A percentile compares a stretch with the other conserved stretches of the same genome.
phyloP scores from a whole-genome alignment of 2,329 filamentous ascomycete genomes.

The Emmonsia crescens region DNA sequence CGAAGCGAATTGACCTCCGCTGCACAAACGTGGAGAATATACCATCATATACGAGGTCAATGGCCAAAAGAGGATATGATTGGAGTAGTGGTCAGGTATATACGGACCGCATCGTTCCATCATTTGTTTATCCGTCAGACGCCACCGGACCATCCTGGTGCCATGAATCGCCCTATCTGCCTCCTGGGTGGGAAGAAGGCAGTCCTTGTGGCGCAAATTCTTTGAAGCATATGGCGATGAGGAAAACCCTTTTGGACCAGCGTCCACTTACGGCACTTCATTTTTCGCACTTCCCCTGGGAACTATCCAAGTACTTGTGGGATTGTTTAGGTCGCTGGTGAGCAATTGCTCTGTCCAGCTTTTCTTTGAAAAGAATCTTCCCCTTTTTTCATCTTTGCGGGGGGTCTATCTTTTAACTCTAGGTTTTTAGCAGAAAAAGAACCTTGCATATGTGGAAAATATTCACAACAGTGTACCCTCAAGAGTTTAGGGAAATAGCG shows the following conservation, averaged over 20 bases:
- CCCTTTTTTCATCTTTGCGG: background rate
- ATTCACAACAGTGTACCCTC: constrained; percentile 28
- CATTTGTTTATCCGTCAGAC: constrained; percentile 3
- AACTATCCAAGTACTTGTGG: constrained; percentile 31
- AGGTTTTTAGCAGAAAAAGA: constrained; percentile 21
- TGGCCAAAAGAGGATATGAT: constrained; percentile 10
- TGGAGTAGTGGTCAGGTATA: constrained; percentile 14
- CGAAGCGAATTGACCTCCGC: background rate
- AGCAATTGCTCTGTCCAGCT: constrained; percentile 6
- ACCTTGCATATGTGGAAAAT: constrained; percentile 36
- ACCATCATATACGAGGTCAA: background rate
- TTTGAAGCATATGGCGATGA: constrained; percentile 27
- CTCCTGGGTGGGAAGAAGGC: constrained; percentile 18
- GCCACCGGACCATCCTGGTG: constrained; percentile 26
- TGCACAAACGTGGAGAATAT: background rate
- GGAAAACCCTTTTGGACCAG: constrained; percentile 25
- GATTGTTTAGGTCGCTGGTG: constrained; percentile 27
- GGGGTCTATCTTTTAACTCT: background rate
- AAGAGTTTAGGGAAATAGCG: constrained; percentile 21
- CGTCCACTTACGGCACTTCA: constrained; percentile 24
- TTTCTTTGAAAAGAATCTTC: background rate
- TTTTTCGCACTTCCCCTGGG: constrained; percentile 31
- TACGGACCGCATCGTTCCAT: constrained; percentile 9
- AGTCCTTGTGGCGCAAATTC: constrained; percentile 21
- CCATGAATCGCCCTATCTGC: constrained; percentile 29